Evolutionary conservation across 192 early-diverging fungal species (phyloP).

Genomic region (Paraglomus occultum): DNA sequence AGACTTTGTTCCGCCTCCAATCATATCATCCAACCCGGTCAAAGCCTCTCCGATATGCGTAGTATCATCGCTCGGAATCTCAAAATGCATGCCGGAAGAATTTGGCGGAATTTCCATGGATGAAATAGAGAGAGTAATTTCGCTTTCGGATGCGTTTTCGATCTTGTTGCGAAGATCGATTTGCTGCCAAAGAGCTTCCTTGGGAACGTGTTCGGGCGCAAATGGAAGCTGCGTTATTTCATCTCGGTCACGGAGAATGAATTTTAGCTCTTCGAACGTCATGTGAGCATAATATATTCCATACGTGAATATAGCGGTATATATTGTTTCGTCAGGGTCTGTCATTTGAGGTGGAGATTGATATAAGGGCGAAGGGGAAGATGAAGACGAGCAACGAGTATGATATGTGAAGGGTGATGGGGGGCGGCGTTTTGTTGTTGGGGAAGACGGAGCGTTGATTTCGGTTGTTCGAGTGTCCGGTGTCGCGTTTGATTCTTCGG

Average conservation of each 20-base stretch:
- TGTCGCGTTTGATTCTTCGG: too few species aligned
- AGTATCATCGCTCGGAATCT: conserved; percentile 28
- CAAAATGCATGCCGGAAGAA: conserved; percentile 21
- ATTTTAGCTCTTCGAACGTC: conserved; percentile 49
- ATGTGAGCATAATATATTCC: conserved; percentile 56
- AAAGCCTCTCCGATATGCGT: conserved; percentile 28
- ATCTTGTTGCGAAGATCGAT: conserved; percentile 45
- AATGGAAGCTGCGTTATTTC: conserved; percentile 34
- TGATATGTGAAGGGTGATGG: conserved; percentile 14
- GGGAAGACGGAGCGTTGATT: neutral
- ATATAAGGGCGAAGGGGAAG: neutral
- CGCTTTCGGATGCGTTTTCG: conserved; percentile 38
- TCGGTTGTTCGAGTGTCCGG: too few species aligned
- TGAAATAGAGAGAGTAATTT: conserved; percentile 32
- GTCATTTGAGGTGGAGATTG: neutral
- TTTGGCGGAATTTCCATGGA: conserved; percentile 17
- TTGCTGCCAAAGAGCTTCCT: conserved; percentile 56
- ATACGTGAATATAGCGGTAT: conserved; percentile 37
- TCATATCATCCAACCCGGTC: conserved; percentile 27
- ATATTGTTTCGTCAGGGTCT: conserved; percentile 29
- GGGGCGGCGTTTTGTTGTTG: conserved; percentile 10
- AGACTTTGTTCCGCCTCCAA: conserved; percentile 27
- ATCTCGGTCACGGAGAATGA: conserved; percentile 42
- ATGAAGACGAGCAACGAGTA: conserved; percentile 18
- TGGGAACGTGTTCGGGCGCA: conserved; percentile 35